Evolutionary conservation across 441 rosid species (phyloP), one percentile per base, ranked within the genome.

Genomic region (Adansonia madagascariensis): DNA sequence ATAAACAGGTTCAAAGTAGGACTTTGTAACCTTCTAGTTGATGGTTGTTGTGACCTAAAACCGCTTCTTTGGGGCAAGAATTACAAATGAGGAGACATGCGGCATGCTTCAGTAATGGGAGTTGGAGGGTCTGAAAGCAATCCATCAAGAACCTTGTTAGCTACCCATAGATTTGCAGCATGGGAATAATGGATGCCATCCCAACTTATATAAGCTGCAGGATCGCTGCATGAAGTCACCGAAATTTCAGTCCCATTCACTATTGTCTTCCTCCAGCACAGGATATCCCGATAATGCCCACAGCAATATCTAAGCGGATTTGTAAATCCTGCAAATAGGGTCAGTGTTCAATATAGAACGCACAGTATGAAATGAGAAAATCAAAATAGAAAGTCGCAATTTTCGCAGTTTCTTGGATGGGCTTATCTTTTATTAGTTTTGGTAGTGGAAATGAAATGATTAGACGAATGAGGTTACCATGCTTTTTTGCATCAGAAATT

Each of bases 151-250:
- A 59, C 55, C 66, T 46, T 56, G 18, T 80, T 72, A 11, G 85
- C 82, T 46, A 82, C 80, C 87, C 83, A 84, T 39, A 63, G 68
- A 47, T 82, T 84, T 62, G 85, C 87, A 76, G 85, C 85, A 27
- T 85, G 82, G 47, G 85, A 56, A 73, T 81, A 77, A 64, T 86
- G 86, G 6, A 80, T 63, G 14, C 82, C 79, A 73, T 81, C 86
- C 86, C 84, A 83, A 14, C 86, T 80, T 11, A 85, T 65, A 18
- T 50, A 71, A 49, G 57, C 57, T 14, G 79, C 79, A 61, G 83
- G 83, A 47, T 85, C 77, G 56, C 55, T 0, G 59, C 87, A 84
- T 35, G 83, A 56, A 65, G 53, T 75, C 4, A 50, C 75, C 3
- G 15, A 59, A 57, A 77, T 35, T 35, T 72, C 72, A 0, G 80